A percentile compares a stretch with the other conserved stretches of the same genome.
These are phyloP conservation scores for Colletotrichum falcatum DNA, from an alignment of 2,329 filamentous ascomycete species.

Conservation along the genomic window DNA sequence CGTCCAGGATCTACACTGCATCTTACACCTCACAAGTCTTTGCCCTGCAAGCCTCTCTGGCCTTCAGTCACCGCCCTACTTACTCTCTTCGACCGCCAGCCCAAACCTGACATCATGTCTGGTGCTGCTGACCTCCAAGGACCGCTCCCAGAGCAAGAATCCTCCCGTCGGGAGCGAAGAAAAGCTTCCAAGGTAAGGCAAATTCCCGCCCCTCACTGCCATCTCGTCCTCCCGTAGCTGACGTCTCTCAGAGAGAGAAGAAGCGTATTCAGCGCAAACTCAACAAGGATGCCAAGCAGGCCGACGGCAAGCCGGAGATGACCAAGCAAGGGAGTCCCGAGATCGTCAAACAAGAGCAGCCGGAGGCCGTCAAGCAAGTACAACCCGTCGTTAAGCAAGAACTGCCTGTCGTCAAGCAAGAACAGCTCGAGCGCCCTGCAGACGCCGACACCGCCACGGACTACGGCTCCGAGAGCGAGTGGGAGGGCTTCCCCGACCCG, in stretches of 20 bases:
- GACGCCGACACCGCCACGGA: background rate
- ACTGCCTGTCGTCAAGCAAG: background rate
- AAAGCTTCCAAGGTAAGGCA: background rate
- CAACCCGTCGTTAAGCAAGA: too few relatives aligned
- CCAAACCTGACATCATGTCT: background rate
- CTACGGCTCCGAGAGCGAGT: background rate
- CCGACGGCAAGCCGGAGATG: background rate
- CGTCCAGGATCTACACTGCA: background rate
- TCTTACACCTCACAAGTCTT: background rate
- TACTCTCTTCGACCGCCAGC: background rate
- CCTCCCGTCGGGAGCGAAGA: background rate
- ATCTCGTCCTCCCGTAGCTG: background rate
- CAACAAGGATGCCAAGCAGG: background rate
- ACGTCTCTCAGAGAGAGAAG: background rate
- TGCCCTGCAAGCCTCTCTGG: background rate
- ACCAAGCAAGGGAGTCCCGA: background rate
- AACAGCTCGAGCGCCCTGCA: background rate
- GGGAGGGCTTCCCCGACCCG: background rate
- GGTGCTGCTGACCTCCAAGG: background rate
- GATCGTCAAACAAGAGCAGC: background rate
- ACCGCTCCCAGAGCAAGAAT: background rate
- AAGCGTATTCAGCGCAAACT: background rate
- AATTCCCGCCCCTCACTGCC: background rate
- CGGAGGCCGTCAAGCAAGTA: background rate
- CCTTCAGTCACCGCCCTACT: background rate